A percentile compares a stretch with the other conserved stretches of the same genome.
Conservation (phyloP, 768 basidiomycete genomes). For the Tubosaeta sp. region DNA sequence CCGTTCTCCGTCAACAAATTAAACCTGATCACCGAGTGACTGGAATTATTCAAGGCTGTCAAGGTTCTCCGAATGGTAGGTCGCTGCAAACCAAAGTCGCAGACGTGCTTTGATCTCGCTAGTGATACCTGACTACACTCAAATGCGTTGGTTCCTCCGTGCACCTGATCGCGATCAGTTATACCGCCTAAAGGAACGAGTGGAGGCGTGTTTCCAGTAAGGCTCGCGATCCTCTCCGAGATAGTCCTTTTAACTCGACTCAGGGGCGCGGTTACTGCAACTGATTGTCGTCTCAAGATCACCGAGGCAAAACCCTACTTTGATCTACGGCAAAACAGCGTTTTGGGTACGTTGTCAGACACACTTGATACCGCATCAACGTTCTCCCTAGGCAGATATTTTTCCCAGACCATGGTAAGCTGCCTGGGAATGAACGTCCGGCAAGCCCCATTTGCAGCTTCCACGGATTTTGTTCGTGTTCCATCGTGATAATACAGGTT, state of each 20-base stretch:
- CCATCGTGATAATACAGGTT: neutral
- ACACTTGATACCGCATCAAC: slow-evolving; percentile 1
- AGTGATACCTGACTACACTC: slow-evolving; percentile 85
- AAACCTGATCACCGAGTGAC: slow-evolving; percentile 78
- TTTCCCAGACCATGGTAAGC: slow-evolving; percentile 42
- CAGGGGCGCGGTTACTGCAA: slow-evolving; percentile 67
- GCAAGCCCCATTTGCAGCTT: slow-evolving; percentile 47
- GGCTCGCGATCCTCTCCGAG: slow-evolving; percentile 18
- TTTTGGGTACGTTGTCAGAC: slow-evolving; percentile 41
- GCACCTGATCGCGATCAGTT: slow-evolving; percentile 62
- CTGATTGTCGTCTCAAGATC: slow-evolving; percentile 50
- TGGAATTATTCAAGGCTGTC: slow-evolving; percentile 66
- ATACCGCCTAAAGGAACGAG: slow-evolving; percentile 48
- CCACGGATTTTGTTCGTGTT: slow-evolving; percentile 72
- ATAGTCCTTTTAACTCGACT: slow-evolving; percentile 6
- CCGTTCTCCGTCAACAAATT: slow-evolving; percentile 82
- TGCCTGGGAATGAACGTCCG: slow-evolving; percentile 41
- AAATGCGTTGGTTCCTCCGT: slow-evolving; percentile 68
- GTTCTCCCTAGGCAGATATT: slow-evolving; percentile 45
- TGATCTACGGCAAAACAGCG: slow-evolving; percentile 56
- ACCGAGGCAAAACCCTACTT: slow-evolving; percentile 41
- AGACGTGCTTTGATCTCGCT: slow-evolving; percentile 3
- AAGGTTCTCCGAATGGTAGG: slow-evolving; percentile 69
- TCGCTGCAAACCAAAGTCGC: slow-evolving; percentile 1
- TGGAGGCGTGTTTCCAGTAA: slow-evolving; percentile 69